Evolutionary conservation across 805 yeast species (phyloP).

Genomic region (Yarrowia deformans): DNA sequence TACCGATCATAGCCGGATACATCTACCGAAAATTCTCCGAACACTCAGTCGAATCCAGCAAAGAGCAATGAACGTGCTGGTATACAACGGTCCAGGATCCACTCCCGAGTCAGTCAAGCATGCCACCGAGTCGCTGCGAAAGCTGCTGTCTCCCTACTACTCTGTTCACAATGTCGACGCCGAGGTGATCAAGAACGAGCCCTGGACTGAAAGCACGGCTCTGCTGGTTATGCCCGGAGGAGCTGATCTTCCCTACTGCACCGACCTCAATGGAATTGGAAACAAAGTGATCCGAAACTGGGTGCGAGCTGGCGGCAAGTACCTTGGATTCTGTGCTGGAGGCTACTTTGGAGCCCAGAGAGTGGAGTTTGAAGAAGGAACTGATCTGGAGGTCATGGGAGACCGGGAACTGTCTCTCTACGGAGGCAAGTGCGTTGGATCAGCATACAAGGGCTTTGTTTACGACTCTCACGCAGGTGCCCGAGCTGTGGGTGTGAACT

Average conservation of each 20-base stretch:
- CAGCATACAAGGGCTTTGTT: constrained; percentile 78
- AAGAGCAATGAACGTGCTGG: constrained; percentile 70
- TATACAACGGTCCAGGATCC: constrained; percentile 81
- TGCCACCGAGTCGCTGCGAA: constrained; percentile 75
- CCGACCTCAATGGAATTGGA: constrained; percentile 72
- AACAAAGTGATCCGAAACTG: constrained; percentile 66
- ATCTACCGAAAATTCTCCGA: constrained; percentile 35
- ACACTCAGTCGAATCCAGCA: constrained; percentile 30
- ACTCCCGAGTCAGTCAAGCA: constrained; percentile 87
- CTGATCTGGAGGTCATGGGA: constrained; percentile 80
- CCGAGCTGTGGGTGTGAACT: constrained; percentile 52
- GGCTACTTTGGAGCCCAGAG: constrained; percentile 80
- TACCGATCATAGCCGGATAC: constrained; percentile 26
- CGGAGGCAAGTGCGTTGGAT: constrained; percentile 84
- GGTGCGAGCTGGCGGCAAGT: constrained; percentile 81
- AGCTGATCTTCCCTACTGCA: constrained; percentile 88
- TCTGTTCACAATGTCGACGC: constrained; percentile 80
- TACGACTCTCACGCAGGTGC: constrained; percentile 84
- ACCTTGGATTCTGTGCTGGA: constrained; percentile 93
- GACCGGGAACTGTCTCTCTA: constrained; percentile 80
- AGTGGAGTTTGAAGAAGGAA: constrained; percentile 86
- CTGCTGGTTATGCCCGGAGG: constrained; percentile 94
- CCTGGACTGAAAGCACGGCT: constrained; percentile 85
- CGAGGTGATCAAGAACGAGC: constrained; percentile 71
- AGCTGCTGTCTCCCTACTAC: constrained; percentile 82